Conservation (phyloP, 768 basidiomycete genomes). For the Hebeloma cylindrosporum region DNA sequence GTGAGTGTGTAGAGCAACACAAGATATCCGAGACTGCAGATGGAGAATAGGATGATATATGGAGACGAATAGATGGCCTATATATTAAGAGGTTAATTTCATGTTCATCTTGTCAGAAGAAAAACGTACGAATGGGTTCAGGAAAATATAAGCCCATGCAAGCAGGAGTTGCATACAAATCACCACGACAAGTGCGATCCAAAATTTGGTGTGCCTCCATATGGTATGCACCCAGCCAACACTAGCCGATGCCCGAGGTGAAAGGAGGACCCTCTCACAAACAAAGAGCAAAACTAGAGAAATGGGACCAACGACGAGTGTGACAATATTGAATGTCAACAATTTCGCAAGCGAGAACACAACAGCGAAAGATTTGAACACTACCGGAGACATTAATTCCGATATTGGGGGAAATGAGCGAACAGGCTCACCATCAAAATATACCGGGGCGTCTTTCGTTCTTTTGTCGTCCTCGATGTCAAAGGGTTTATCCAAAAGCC, state of each 20-base stretch:
- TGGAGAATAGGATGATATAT: conserved; percentile 49
- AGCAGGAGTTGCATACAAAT: conserved; percentile 48
- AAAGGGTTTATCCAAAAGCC: conserved; percentile 45
- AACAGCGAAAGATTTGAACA: conserved; percentile 56
- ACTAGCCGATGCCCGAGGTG: conserved; percentile 1
- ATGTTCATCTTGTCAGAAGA: conserved; percentile 1
- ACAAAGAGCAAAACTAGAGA: conserved; percentile 45
- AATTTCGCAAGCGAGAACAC: conserved; percentile 53
- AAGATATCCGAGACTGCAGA: conserved; percentile 52
- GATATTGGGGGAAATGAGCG: neutral
- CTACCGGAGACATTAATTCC: conserved; percentile 34
- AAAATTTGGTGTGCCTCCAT: conserved; percentile 61
- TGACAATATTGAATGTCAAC: conserved; percentile 55
- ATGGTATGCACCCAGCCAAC: conserved; percentile 23
- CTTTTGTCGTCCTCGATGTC: conserved; percentile 5
- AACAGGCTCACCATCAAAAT: conserved; percentile 67
- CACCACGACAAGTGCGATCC: conserved; percentile 52
- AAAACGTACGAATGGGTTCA: conserved; percentile 65
- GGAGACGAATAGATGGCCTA: conserved; percentile 65
- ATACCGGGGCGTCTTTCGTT: conserved; percentile 44
- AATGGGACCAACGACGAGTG: conserved; percentile 65
- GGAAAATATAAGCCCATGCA: conserved; percentile 44
- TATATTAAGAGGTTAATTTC: conserved; percentile 1
- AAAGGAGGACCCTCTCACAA: conserved; percentile 23
- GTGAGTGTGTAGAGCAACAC: conserved; percentile 42